Percentiles rank a stretch among this genome's conserved stretches.
Evolutionary conservation across 2,329 filamentous ascomycete species (phyloP).

Genomic region (Volutella citrinella): DNA sequence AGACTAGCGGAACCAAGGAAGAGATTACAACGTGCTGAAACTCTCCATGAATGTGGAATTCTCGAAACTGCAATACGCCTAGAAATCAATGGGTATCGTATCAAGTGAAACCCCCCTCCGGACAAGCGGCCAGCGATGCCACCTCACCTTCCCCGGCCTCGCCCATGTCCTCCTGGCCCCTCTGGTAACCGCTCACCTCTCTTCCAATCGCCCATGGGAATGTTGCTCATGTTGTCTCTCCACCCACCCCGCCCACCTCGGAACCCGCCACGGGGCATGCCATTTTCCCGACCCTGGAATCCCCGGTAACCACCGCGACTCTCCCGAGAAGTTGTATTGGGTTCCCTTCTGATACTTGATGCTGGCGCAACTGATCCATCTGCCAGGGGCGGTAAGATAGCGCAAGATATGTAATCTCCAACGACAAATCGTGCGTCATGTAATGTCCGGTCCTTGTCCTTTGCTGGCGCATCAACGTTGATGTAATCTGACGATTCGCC

Average conservation of each 20-base stretch:
- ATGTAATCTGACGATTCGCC: too few species aligned
- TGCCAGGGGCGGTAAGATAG: conserved; percentile 70
- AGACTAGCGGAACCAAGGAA: conserved; percentile 17
- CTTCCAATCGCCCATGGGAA: conserved; percentile 61
- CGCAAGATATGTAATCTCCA: conserved; percentile 84
- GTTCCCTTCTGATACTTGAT: conserved; percentile 33
- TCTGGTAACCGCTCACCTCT: conserved; percentile 62
- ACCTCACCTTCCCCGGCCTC: conserved; percentile 30
- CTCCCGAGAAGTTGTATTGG: conserved; percentile 16
- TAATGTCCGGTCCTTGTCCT: conserved; percentile 70
- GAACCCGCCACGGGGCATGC: conserved; percentile 31
- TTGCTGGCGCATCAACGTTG: too few species aligned
- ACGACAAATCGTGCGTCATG: conserved; percentile 78
- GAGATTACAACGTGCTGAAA: conserved; percentile 7
- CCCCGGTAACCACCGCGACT: conserved; percentile 22
- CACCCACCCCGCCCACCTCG: conserved; percentile 36
- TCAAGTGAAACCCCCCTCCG: conserved; percentile 13
- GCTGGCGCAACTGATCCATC: conserved; percentile 72
- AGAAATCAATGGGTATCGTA: conserved; percentile 26
- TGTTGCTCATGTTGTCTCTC: conserved; percentile 35
- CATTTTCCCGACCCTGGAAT: conserved; percentile 23
- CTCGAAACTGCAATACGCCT: background rate
- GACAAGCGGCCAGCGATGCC: background rate
- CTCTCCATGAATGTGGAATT: conserved; percentile 9
- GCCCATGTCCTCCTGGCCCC: conserved; percentile 32